These are phyloP conservation scores for Fusarium floridanum DNA, from an alignment of 2,329 filamentous ascomycete genomes.

Conservation along the genomic window DNA sequence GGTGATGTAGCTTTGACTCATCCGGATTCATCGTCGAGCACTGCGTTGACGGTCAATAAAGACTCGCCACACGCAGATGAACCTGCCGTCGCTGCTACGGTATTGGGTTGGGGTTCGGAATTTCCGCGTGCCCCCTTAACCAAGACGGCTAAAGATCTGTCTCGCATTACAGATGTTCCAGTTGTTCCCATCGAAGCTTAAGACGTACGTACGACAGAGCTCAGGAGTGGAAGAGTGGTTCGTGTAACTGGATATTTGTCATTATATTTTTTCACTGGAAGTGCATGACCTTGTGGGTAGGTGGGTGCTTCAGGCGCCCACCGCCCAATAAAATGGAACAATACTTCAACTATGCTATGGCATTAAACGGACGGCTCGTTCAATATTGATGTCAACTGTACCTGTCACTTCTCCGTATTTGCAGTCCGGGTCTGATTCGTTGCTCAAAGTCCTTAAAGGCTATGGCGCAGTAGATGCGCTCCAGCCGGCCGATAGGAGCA, in stretches of 20 bases:
- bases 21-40: slow-evolving; percentile 19
- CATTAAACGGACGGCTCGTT: too few species aligned
- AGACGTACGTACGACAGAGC: not conserved
- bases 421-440: too few species aligned
- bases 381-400: too few species aligned
- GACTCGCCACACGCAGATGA: slow-evolving; percentile 14
- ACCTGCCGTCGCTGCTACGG: slow-evolving; percentile 13
- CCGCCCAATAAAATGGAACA: too few species aligned
- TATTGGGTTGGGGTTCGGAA: slow-evolving; percentile 19
- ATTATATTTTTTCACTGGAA: too few species aligned
- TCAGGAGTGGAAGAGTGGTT: not conserved
- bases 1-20: slow-evolving; percentile 8
- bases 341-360: too few species aligned
- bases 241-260: not conserved
- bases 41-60: slow-evolving; percentile 22
- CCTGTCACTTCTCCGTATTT: too few species aligned
- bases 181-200: slow-evolving; percentile 11
- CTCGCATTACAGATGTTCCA: not conserved
- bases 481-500: too few species aligned
- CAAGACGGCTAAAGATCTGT: slow-evolving; percentile 16
- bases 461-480: too few species aligned
- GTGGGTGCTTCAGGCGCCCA: too few species aligned
- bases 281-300: too few species aligned
- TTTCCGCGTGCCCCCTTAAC: slow-evolving; percentile 18
- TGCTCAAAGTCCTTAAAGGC: too few species aligned